Percentiles rank a stretch among this genome's conserved stretches.
These are phyloP conservation scores for Naegleria lovaniensis DNA, from an alignment of 208 protist species.

Conservation along the genomic window DNA sequence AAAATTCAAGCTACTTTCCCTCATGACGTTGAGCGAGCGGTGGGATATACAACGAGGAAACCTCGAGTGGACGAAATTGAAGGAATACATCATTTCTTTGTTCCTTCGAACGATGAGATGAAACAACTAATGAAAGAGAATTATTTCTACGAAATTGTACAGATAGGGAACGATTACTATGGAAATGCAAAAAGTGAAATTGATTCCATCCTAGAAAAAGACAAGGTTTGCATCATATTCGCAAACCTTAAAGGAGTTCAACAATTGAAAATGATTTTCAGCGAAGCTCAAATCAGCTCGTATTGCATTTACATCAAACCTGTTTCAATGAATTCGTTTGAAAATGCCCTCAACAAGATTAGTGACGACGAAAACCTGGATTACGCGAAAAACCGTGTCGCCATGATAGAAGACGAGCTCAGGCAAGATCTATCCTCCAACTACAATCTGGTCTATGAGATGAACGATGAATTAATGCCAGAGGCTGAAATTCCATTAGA, in stretches of 20 bases:
- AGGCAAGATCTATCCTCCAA: neutral
- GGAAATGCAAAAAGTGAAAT: neutral
- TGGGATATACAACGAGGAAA: neutral
- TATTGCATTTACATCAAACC: neutral
- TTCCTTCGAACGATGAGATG: neutral
- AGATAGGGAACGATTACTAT: slow-evolving; percentile 1
- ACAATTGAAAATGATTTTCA: neutral
- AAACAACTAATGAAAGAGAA: neutral
- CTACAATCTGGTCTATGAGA: neutral
- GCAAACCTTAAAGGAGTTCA: neutral
- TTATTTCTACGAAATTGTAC: neutral
- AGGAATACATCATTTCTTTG: slow-evolving; percentile 10
- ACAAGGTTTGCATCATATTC: neutral
- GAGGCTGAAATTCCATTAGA: neutral
- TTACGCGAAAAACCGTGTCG: neutral
- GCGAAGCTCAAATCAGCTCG: neutral
- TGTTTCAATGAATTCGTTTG: neutral
- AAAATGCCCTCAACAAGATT: neutral
- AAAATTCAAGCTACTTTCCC: neutral
- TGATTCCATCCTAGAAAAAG: neutral
- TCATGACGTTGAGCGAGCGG: neutral
- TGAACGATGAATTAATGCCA: neutral
- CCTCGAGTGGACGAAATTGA: neutral
- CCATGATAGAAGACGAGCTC: neutral
- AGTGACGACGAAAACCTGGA: neutral